Base-by-base conservation (phyloP, 805 yeast genomes). In the Komagataella ulmi region DNA sequence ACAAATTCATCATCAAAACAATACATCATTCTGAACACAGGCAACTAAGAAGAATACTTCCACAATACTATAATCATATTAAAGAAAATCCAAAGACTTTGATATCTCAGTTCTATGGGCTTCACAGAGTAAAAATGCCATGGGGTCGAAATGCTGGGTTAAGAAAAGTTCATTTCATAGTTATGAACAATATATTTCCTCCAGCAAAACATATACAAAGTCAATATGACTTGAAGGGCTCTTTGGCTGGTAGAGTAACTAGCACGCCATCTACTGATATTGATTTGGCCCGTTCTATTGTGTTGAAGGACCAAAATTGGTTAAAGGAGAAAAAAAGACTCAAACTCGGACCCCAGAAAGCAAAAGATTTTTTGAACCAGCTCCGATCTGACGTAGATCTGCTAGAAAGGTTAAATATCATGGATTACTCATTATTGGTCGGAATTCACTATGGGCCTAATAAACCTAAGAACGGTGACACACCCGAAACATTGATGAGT, bases 111-210 rank as follows among this genome's bases (percentile, higher is more conserved):
- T 89, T 91, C 65, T 93, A 93, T 68, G 99, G 99, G 0, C 73
- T 93, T 51, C 98, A 93, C 64, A 73, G 99, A 54, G 83, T 93
- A 49, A 89, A 91, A 65, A 83, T 91, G 80, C 96, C 96, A 7
- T 75, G 83, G 47, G 74, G 77, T 3, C 77, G 76, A 46, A 59
- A 60, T 6, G 68, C 69, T 8, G 70, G 72, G 1, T 66, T 69
- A 45, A 75, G 89, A 51, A 90, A 87, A 63, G 87, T 93, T 45
- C 95, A 93, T 67, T 91, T 93, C 58, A 74, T 93, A 51, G 97
- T 93, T 40, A 93, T 93, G 99, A 93, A 93, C 71, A 93, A 93
- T 62, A 74, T 93, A 49, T 93, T 95, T 68, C 98, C 99, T 0
- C 95, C 97, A 6, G 88, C 87, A 61, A 74, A 89, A 49, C 93